Evolutionary conservation across 371 early-diverging fungal genomes (phyloP).

Genomic region (Rhizomucor miehei): DNA sequence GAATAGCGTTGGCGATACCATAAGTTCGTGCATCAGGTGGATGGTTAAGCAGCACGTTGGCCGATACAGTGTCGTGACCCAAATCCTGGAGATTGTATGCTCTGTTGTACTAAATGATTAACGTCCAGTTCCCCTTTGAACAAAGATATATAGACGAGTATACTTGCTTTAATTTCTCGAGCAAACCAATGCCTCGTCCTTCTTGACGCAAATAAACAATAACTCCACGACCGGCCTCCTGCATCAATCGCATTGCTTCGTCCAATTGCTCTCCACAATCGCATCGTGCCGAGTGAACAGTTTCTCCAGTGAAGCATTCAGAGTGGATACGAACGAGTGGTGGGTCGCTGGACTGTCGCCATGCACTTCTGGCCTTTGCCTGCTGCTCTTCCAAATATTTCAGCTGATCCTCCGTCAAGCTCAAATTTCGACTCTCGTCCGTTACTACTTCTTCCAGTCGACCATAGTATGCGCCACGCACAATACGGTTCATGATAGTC

Average conservation of each 20-base stretch:
- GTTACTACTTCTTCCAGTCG: conserved; percentile 52
- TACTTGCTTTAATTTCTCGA: conserved; percentile 85
- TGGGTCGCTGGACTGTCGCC: conserved; percentile 25
- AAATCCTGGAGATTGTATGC: conserved; percentile 96
- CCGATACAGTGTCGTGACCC: conserved; percentile 93
- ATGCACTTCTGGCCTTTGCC: conserved; percentile 26
- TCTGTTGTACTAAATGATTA: conserved; percentile 33
- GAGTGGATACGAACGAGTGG: conserved; percentile 93
- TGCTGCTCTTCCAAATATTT: conserved; percentile 40
- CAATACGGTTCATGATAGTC: conserved; percentile 72
- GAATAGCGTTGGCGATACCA: conserved; percentile 87
- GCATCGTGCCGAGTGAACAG: conserved; percentile 87
- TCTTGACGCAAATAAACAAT: conserved; percentile 95
- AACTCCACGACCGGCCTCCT: conserved; percentile 79
- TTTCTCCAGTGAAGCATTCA: conserved; percentile 97
- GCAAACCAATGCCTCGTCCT: conserved; percentile 92
- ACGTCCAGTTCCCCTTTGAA: neutral
- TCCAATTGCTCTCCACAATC: conserved; percentile 96
- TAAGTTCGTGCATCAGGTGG: conserved; percentile 92
- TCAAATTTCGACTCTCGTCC: conserved; percentile 33
- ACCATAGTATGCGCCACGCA: conserved; percentile 76
- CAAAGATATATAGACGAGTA: neutral
- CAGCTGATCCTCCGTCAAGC: conserved; percentile 33
- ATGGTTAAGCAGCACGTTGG: conserved; percentile 86
- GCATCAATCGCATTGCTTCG: conserved; percentile 89